Evolutionary conservation across 441 rosid genomes (phyloP), one percentile per base, ranked within the genome.

Genomic region (Adansonia gregorii): DNA sequence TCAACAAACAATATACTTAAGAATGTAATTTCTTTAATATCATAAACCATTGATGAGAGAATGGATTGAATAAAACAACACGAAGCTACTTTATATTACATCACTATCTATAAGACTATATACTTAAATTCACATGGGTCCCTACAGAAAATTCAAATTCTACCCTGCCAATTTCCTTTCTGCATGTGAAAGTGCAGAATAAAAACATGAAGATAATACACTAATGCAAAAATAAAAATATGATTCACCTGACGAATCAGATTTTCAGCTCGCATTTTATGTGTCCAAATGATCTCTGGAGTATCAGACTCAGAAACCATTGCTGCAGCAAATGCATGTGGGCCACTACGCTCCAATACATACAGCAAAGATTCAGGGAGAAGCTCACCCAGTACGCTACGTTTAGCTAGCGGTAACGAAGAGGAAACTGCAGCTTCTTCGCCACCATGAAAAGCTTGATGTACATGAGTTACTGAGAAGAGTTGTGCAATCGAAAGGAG

Each of bases 371-470:
- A 97, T 82, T 90, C 99, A 8, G 99, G 99, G 64, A 95, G 96
- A 88, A 95, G 99, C 79, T 99, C 99, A 84, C 99, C 99, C 87
- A 97, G 87, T 73, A 93, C 99, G 55, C 99, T 97, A 76, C 97
- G 92, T 86, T 97, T 97, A 70, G 99, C 99, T 72, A 97, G 91
- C 72, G 98, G 98, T 81, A 97, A 82, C 49, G 99, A 95, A 12
- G 98, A 87, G 74, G 99, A 92, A 82, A 97, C 97, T 82, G 99
- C 97, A 81, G 99, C 99, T 85, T 97, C 98, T 89, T 97, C 98
- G 76, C 99, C 99, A 72, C 99, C 99, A 88, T 97, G 99, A 84
- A 97, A 97, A 76, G 99, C 98, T 92, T 97, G 99, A 88, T 92
- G 98, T 79, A 95, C 93, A 81, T 97, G 99, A 86, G 99, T 97